Evolutionary conservation across 2,329 filamentous ascomycete species (phyloP), one percentile per base, ranked within the genome.

Genomic region (Arthrobotrys pseudoclavata): DNA sequence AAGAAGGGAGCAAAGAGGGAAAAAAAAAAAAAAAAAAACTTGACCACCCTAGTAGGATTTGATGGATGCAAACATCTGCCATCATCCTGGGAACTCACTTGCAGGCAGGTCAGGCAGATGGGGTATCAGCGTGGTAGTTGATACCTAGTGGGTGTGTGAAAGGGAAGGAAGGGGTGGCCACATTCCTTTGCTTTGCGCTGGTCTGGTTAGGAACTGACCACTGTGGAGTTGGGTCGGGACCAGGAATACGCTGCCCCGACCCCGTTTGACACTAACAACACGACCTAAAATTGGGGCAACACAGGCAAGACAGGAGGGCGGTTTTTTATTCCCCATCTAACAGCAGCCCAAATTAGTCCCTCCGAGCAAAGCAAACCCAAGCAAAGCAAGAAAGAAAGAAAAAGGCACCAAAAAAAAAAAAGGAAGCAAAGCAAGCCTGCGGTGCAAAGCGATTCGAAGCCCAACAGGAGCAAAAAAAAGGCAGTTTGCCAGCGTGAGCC

Each of bases 331-430:
- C 79, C 24, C 79, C 72, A 79, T 79, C 79, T 79, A 76, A 78
- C 78, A 79, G 79, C 78, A 84, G 85, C 83, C 64, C 52, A 42
- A 48, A 31, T 22, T 31, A 63, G 42, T 24, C 26, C 55, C 26
- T 18, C 15, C 47, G 4, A 57, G 29, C 26, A 57, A 22, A 34
- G 18, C 18, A 50, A 69, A 53, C 13, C 13, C 4, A 31, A 53
- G 20, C 18, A 53, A 42, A 52, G 48, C 3, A 37, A 37, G 7
- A 57, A 37, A 22, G 7, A n/a, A 13, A 34, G 10, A 22, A 24
- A 69, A 53, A 29, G n/a, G n/a, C 26, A 52, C 9, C 6, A 29
- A 53, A 50, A 50, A 50, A 50, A 26, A 50, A 26, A 40, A 40
- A 9, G 34, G 10, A 50, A n/a, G 4, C n/a, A 37, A 15, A 37